A percentile compares a stretch with the other conserved stretches of the same genome.
Evolutionary conservation across 495 filamentous ascomycete genomes (phyloP).

Genomic region (Penicillium chermesinum): DNA sequence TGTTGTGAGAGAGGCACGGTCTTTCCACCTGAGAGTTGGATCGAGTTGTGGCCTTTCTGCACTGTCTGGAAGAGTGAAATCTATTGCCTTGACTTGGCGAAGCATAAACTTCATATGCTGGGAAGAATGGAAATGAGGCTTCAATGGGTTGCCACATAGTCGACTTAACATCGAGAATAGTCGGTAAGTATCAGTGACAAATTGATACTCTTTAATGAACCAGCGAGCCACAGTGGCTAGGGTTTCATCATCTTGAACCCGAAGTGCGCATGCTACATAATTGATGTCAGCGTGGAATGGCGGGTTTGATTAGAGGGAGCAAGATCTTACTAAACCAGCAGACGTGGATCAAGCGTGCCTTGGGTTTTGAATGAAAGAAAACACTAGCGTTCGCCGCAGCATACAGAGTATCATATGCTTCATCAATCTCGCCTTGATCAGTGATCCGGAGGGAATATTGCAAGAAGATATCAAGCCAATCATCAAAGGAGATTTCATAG

Average conservation of each 20-base stretch:
- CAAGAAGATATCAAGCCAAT: slow-evolving; percentile 88
- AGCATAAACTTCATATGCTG: slow-evolving; percentile 82
- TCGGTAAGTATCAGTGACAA: slow-evolving; percentile 76
- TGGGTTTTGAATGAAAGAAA: slow-evolving; percentile 63
- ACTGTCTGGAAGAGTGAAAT: slow-evolving; percentile 49
- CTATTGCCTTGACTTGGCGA: slow-evolving; percentile 86
- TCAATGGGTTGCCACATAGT: slow-evolving; percentile 48
- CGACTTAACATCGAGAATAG: slow-evolving; percentile 69
- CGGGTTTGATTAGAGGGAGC: not conserved
- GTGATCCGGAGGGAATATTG: slow-evolving; percentile 75
- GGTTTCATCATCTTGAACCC: slow-evolving; percentile 72
- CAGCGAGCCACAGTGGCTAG: slow-evolving; percentile 61
- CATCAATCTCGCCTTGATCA: slow-evolving; percentile 48
- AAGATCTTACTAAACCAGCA: slow-evolving; percentile 65
- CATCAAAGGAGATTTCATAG: slow-evolving; percentile 69
- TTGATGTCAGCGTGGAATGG: not conserved
- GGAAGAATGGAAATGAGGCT: slow-evolving; percentile 50
- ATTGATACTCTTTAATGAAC: slow-evolving; percentile 83
- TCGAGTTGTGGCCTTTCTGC: slow-evolving; percentile 17
- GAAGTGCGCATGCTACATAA: slow-evolving; percentile 67
- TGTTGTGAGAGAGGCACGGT: slow-evolving; percentile 47
- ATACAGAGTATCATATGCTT: slow-evolving; percentile 72
- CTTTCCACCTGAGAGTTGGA: slow-evolving; percentile 36
- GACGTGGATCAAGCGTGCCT: slow-evolving; percentile 68
- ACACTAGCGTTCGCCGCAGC: slow-evolving; percentile 70